Base-by-base conservation (phyloP, 257 asterid genomes). In the Gentiana straminea region DNA sequence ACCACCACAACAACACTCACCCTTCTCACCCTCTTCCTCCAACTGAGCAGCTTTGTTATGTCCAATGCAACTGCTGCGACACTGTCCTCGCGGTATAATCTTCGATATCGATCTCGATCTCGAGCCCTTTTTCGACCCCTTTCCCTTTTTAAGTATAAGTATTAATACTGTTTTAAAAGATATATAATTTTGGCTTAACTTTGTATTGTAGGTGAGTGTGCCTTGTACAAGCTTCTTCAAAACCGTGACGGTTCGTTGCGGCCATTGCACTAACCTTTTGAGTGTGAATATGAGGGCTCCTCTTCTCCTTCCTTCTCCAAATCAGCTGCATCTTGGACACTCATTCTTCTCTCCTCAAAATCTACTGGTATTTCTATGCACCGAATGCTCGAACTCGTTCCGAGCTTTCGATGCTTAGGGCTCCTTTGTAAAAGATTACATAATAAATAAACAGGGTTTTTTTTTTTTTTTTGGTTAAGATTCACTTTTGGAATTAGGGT, bases 231-330 rank as follows among this genome's bases (percentile, higher is more conserved):
- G 95, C 72, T 66, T 86, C 79, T 90, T 84, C 94, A 90, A 84
- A 80, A 86, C 86, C 4, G 97, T 90, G 24, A 82, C 97, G 3
- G 97, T 90, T 39, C 66, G 97, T 47, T 90, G 97, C 39, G 97
- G 97, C 35, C 96, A 90, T 75, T 90, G 97, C 93, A 74, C 94
- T 67, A 90, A 90, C 64, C 96, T 90, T 59, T 75, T 90, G 43
- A 84, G 96, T 35, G 96, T 86, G 41, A 84, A 90, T 84, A 80
- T 84, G 96, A 84, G 94, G 7, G 83, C 74, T 5, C 9, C 9
- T 8, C 57, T 83, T 73, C 94, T 89, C 55, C 94, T 89, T 59
- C 95, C 95, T 0, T 33, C 86, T 5, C 48, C 80, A 13, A 86
- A 78, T 70, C 95, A 84, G 75, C 86, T 80, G 63, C 97, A 89